Evolutionary conservation across 148 eudicot species (phyloP).

Genomic region (Cornus controversa): DNA sequence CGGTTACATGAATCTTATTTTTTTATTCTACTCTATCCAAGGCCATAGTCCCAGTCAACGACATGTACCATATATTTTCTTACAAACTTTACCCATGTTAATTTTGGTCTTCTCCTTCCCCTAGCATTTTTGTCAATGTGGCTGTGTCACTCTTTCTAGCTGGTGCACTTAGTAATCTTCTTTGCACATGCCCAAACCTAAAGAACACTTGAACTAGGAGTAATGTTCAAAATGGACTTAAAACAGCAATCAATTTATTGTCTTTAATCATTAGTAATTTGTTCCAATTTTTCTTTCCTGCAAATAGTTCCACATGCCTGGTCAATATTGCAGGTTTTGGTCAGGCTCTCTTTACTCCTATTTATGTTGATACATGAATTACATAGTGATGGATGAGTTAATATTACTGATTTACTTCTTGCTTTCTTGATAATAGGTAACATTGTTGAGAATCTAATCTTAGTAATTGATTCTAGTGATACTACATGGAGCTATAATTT

Average conservation of each 20-base stretch:
- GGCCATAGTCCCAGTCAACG: no score
- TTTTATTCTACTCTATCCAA: no score
- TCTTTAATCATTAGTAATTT: background rate
- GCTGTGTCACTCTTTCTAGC: no score
- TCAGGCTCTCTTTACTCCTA: background rate
- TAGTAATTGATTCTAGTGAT: background rate
- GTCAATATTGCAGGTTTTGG: background rate
- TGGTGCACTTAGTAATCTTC: no score
- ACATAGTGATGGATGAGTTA: background rate
- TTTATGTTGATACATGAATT: background rate
- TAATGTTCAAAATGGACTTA: background rate
- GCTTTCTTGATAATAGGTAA: constrained; percentile 1
- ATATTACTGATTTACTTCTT: background rate
- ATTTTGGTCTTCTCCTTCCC: no score
- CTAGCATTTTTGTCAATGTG: no score
- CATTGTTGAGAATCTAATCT: background rate
- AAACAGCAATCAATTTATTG: background rate
- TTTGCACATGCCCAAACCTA: no score
- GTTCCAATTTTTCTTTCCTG: background rate
- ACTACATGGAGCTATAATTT: background rate
- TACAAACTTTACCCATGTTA: no score
- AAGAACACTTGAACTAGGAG: background rate
- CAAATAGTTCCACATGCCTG: background rate
- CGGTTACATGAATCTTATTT: no score
- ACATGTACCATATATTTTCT: no score